Evolutionary conservation across 2,329 filamentous ascomycete genomes (phyloP).

Genomic region (Penicillium sp.): DNA sequence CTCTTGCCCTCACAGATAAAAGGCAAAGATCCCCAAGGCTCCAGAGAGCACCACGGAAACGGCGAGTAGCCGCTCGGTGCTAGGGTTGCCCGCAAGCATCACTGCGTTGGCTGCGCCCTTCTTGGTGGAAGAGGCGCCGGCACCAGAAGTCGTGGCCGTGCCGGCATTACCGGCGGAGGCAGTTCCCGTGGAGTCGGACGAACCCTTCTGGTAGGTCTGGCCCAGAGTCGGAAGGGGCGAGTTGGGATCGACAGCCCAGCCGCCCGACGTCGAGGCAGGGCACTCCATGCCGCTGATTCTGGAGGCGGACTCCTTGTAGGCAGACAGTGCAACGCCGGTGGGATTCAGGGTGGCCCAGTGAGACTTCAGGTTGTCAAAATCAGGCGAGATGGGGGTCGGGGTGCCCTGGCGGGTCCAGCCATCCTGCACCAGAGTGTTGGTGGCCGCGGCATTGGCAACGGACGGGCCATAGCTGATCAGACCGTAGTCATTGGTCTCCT

Average conservation of each 20-base stretch:
- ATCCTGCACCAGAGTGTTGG: slow-evolving; percentile 57
- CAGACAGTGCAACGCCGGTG: slow-evolving; percentile 62
- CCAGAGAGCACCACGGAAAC: slow-evolving; percentile 22
- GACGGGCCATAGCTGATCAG: slow-evolving; percentile 70
- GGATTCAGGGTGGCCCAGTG: slow-evolving; percentile 73
- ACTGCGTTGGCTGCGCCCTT: slow-evolving; percentile 9
- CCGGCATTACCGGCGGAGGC: slow-evolving; percentile 4
- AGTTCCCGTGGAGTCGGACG: slow-evolving; percentile 2
- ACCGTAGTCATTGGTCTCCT: slow-evolving; percentile 80
- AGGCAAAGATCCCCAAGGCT: slow-evolving; percentile 21
- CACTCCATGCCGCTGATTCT: slow-evolving; percentile 64
- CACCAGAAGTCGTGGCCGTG: slow-evolving; percentile 9
- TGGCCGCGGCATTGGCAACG: slow-evolving; percentile 53
- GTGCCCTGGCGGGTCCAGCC: slow-evolving; percentile 70
- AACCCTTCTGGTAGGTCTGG: slow-evolving; percentile 38
- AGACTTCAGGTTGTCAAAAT: slow-evolving; percentile 72
- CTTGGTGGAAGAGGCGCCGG: slow-evolving; percentile 13
- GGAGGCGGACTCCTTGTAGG: slow-evolving; percentile 63
- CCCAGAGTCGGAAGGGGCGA: slow-evolving; percentile 68
- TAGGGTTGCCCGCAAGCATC: slow-evolving; percentile 11
- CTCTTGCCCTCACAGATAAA: slow-evolving; percentile 19
- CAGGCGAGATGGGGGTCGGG: slow-evolving; percentile 69
- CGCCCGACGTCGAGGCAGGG: slow-evolving; percentile 64
- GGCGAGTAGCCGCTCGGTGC: slow-evolving; percentile 17
- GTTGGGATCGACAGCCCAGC: slow-evolving; percentile 71